phyloP scores from a whole-genome alignment of 176 grass and related monocot genomes.

The Coix lacrymajobi region DNA sequence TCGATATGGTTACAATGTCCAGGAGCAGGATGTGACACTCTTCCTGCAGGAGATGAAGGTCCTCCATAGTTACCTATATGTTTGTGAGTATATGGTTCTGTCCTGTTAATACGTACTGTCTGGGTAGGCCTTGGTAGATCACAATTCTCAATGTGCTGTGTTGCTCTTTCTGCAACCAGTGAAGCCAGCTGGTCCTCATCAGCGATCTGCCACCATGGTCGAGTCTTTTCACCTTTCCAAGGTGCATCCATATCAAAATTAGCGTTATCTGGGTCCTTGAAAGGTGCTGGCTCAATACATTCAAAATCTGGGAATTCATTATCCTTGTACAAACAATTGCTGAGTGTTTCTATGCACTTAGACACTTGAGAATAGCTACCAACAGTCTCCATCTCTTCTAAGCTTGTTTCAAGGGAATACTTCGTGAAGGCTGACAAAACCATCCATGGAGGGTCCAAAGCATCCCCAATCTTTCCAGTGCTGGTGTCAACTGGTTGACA shows the following conservation, averaged over 20 bases:
- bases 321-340: slow-evolving; percentile 37
- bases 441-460: slow-evolving; percentile 33
- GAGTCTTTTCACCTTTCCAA: slow-evolving; percentile 51
- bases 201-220: slow-evolving; percentile 73
- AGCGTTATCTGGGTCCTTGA: slow-evolving; percentile 27
- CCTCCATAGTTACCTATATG: neutral
- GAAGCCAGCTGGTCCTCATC: slow-evolving; percentile 74
- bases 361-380: slow-evolving; percentile 6
- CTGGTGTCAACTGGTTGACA: slow-evolving; percentile 15
- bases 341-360: slow-evolving; percentile 32
- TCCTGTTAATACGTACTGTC: slow-evolving; percentile 24
- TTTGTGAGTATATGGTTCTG: slow-evolving; percentile 9
- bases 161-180: slow-evolving; percentile 73
- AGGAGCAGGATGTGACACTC: slow-evolving; percentile 23
- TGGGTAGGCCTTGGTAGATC: slow-evolving; percentile 78
- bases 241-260: slow-evolving; percentile 22
- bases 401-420: slow-evolving; percentile 21
- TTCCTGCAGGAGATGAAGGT: slow-evolving; percentile 18
- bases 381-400: slow-evolving; percentile 12
- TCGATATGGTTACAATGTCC: slow-evolving; percentile 17
- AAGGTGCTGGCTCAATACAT: slow-evolving; percentile 8
- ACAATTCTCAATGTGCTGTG: slow-evolving; percentile 70
- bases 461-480: slow-evolving; percentile 11
- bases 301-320: slow-evolving; percentile 38
- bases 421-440: slow-evolving; percentile 45